These are phyloP conservation scores for Apiotrichum siamense DNA, from an alignment of 1,284 basidiomycete genomes.

Conservation along the genomic window DNA sequence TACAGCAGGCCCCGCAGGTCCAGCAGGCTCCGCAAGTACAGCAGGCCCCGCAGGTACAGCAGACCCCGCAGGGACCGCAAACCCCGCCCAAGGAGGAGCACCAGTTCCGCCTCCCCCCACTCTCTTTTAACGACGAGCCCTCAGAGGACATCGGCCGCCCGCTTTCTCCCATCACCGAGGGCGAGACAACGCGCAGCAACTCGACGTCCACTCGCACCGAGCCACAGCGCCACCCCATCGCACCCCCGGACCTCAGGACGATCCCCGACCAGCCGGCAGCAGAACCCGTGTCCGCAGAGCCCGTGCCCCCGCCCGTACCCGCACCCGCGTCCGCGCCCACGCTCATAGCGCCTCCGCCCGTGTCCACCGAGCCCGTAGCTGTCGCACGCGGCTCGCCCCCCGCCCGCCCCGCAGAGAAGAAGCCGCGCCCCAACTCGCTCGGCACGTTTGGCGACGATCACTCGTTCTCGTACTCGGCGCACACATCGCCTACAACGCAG, in stretches of 20 bases:
- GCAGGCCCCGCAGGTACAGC: no score
- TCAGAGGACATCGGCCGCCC: slow-evolving; percentile 22
- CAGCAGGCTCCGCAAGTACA: no score
- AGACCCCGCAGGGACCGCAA: no score
- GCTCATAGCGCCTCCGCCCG: no score
- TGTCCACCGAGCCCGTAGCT: no score
- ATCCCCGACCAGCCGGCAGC: not conserved
- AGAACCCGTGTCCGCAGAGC: not conserved
- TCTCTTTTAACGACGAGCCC: slow-evolving; percentile 23
- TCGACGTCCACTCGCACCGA: slow-evolving; percentile 14
- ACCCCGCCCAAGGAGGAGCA: not conserved
- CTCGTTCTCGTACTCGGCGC: no score
- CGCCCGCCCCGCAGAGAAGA: no score
- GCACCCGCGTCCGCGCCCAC: not conserved
- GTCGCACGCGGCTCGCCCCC: no score
- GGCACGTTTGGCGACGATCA: not conserved
- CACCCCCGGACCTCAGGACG: not conserved
- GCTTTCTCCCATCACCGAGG: slow-evolving; percentile 54
- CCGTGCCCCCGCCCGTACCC: not conserved
- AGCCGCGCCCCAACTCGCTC: not conserved
- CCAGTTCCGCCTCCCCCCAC: slow-evolving; percentile 34
- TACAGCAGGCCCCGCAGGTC: no score
- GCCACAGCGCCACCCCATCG: not conserved
- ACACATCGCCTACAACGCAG: no score
- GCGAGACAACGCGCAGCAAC: slow-evolving; percentile 32